Base-by-base conservation (phyloP, 768 basidiomycete species). In the Lactarius hengduanensis region DNA sequence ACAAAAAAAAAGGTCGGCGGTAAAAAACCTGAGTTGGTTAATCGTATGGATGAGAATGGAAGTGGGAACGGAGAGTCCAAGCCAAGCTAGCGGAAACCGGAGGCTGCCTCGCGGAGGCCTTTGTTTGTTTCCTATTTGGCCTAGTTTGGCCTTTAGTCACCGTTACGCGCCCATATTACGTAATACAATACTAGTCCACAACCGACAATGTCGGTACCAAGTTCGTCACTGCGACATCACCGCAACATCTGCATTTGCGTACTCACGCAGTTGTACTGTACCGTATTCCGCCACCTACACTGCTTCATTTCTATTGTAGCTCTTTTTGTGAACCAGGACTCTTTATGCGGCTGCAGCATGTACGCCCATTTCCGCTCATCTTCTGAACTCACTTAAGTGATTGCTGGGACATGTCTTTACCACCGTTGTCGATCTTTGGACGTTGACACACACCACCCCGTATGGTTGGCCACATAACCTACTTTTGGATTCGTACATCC, bases 11-110 rank as follows among this genome's bases (percentile, higher is more conserved):
- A 26, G 6, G 50, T 53, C 50, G 50, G 50, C 50, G 50, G 50
- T 53, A 13, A 4, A 15, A 28, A 11, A 5, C 26, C 50, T 53
- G 50, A 53, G 50, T 53, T 53, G 50, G 50, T 53, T 28, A 53
- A 53, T 53, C 50, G 26, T 26, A 53, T 53, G 26, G 50, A 53
- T 53, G 50, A 28, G 50, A 53, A 53, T 53, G 50, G 50, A 53
- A 53, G 22, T 50, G 47, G 22, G 26, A 53, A 53, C 47, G 47
- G 47, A 50, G n/a, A 5, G n/a, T 4, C 47, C n/a, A 50, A 8
- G 50, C 50, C 50, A 26, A 53, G 22, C 10, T 53, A 26, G 50
- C 13, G 50, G 47, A 50, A 50, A 47, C 20, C 47, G 47, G 47
- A 22, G 47, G 22, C 50, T 53, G 47, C 47, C 47, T 53, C 22